A percentile compares a stretch with the other conserved stretches of the same genome.
Evolutionary conservation across 1,284 basidiomycete species (phyloP).

Genomic region (Heterobasidion parviporum): DNA sequence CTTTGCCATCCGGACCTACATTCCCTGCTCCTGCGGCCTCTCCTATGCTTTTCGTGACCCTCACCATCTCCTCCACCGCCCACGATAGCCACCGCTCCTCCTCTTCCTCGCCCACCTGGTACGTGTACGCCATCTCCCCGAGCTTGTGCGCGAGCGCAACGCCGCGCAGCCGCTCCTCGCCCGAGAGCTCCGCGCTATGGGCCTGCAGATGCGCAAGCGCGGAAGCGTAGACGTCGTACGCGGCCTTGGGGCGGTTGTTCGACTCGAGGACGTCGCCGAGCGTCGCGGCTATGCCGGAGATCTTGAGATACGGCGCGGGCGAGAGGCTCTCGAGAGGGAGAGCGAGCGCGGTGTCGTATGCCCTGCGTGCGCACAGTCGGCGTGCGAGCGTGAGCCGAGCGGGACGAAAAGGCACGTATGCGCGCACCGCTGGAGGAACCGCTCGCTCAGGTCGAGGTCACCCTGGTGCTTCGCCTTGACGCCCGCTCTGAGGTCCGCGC

Average conservation of each 20-base stretch:
- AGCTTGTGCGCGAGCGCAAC: conserved; percentile 63
- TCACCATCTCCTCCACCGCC: conserved; percentile 55
- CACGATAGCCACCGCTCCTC: conserved; percentile 54
- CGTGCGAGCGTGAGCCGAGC: conserved; percentile 1
- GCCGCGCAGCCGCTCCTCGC: conserved; percentile 46
- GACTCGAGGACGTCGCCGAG: conserved; percentile 56
- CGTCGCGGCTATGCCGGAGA: conserved; percentile 61
- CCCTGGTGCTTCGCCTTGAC: conserved; percentile 55
- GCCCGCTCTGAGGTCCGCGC: conserved; percentile 55
- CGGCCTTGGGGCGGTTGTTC: conserved; percentile 32
- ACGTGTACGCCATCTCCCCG: conserved; percentile 44
- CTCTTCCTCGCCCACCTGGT: conserved; percentile 29
- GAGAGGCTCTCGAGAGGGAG: conserved; percentile 43
- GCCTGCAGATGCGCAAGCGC: conserved; percentile 27
- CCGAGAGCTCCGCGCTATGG: conserved; percentile 20
- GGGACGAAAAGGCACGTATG: neutral
- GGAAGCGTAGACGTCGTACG: conserved; percentile 45
- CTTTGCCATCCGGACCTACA: conserved; percentile 9
- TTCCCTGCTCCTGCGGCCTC: conserved; percentile 12
- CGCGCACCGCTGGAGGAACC: conserved; percentile 47
- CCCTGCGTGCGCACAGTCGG: conserved; percentile 29
- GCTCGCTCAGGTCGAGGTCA: conserved; percentile 46
- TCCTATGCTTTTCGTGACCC: conserved; percentile 17
- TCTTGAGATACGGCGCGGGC: conserved; percentile 52
- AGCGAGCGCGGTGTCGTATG: conserved; percentile 47